Base-by-base conservation (phyloP, 345 rosid species). In the Citropsis articulata region DNA sequence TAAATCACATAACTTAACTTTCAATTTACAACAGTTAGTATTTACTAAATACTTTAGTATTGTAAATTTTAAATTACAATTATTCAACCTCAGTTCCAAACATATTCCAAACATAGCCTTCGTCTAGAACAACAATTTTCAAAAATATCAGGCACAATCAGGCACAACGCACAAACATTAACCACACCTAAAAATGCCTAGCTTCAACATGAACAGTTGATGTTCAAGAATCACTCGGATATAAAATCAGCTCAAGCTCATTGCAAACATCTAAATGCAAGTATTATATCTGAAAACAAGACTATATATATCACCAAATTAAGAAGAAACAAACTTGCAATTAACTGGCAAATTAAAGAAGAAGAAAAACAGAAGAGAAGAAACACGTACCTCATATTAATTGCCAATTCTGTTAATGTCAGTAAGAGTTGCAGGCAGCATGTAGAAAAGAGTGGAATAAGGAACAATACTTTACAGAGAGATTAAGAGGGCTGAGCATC, bases 371-470 rank as follows among this genome's bases (percentile, higher is more conserved):
- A 67, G 64, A 57, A 69, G 55, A 45, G 36, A 75, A 55, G 14
- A 8, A 74, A 55, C 38, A 22, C 81, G 36, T 73, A 83, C 86
- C 86, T 83, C 40, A 18, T 33, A 77, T 48, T 24, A 8, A 31
- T 45, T 45, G 56, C 55, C 45, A 9, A 28, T 28, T 35, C 75
- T 31, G 75, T 57, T 50, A 75, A 80, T 53, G 6, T 53, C 62
- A 28, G 27, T 21, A 4, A 48, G 63, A 36, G 42, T 57, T 12
- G 48, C n/a, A 40, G 45, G 45, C 45, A 48, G 6, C 13, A 50
- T 38, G 61, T 64, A 31, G 66, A 69, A 42, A 35, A 74, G 0
- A 42, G 48, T 45, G 18, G 50, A 3, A 13, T 13, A 45, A 45
- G 50, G 50, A 45, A 45, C 50, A 13, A 45, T 13, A 45, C 14